phyloP scores from a whole-genome alignment of 2,329 filamentous ascomycete genomes.

The Penicillium sp. region DNA sequence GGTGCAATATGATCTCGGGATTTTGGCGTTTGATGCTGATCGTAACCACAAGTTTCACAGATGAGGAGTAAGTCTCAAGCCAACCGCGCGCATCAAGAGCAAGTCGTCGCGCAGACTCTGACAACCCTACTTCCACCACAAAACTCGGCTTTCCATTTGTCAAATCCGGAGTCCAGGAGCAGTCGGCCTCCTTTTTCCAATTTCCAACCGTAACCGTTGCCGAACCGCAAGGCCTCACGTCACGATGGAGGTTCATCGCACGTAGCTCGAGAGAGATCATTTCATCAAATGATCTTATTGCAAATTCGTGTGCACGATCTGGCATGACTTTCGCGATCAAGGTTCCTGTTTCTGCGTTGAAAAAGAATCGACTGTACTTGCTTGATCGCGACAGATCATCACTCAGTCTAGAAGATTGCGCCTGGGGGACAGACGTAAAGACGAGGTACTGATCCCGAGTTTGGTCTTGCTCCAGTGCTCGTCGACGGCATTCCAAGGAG shows the following conservation, averaged over 20 bases:
- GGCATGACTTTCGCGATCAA: constrained; percentile 19
- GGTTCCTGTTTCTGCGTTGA: constrained; percentile 17
- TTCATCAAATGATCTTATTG: constrained; percentile 14
- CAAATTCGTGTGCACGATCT: constrained; percentile 15
- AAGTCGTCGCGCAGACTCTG: constrained; percentile 18
- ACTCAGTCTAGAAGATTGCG: constrained; percentile 14
- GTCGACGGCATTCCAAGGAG: constrained; percentile 13
- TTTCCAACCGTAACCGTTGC: constrained; percentile 14
- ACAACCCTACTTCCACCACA: constrained; percentile 20
- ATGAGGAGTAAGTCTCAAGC: constrained; percentile 18
- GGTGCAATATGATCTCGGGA: constrained; percentile 17
- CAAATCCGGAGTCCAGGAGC: constrained; percentile 18
- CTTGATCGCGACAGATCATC: constrained; percentile 19
- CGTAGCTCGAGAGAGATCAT: constrained; percentile 8
- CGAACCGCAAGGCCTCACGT: constrained; percentile 14
- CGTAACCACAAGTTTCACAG: constrained; percentile 20
- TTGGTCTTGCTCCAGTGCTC: constrained; percentile 17
- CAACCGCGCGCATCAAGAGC: constrained; percentile 19
- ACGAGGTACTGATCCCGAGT: constrained; percentile 20
- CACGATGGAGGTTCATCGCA: constrained; percentile 13
- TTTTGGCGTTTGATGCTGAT: constrained; percentile 16
- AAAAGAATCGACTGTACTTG: constrained; percentile 19
- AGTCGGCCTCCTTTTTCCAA: constrained; percentile 23
- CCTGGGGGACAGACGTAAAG: constrained; percentile 16
- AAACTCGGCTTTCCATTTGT: constrained; percentile 15